A percentile compares a stretch with the other conserved stretches of the same genome.
These are phyloP conservation scores for Cydonia oblonga DNA, from an alignment of 331 rosid genomes.

Conservation along the genomic window DNA sequence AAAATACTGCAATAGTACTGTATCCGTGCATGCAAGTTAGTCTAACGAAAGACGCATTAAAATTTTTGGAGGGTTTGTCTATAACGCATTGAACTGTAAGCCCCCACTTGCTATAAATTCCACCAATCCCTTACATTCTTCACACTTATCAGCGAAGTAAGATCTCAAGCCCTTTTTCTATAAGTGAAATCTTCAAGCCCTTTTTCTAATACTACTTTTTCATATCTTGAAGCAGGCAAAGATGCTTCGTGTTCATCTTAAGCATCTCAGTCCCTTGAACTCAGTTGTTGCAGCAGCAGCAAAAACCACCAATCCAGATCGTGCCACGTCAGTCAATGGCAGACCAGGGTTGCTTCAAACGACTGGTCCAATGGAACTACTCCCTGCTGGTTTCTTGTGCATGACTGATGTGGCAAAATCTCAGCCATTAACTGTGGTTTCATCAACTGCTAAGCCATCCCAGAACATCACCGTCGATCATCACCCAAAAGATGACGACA, in stretches of 20 bases:
- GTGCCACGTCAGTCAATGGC: background rate
- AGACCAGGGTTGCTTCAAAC: background rate
- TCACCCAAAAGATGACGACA: background rate
- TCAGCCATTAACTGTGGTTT: conserved; percentile 2
- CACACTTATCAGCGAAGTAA: background rate
- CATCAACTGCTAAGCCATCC: conserved; percentile 4
- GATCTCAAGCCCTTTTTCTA: background rate
- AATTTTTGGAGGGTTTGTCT: background rate
- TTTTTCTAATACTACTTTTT: background rate
- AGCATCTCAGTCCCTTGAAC: background rate
- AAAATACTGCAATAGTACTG: no score
- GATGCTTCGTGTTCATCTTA: conserved; percentile 1
- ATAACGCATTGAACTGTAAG: background rate
- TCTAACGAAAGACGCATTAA: no score
- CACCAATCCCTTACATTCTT: background rate
- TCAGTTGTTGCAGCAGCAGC: background rate
- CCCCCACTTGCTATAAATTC: background rate
- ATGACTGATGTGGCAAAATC: background rate
- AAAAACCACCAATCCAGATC: background rate
- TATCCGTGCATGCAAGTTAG: no score
- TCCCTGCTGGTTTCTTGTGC: background rate
- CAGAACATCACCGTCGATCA: conserved; percentile 1
- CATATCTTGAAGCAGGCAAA: background rate
- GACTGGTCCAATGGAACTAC: background rate
- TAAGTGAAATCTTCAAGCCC: background rate